Evolutionary conservation across 352 stramenopile genomes (phyloP).

Genomic region (Peronospora farinosa): DNA sequence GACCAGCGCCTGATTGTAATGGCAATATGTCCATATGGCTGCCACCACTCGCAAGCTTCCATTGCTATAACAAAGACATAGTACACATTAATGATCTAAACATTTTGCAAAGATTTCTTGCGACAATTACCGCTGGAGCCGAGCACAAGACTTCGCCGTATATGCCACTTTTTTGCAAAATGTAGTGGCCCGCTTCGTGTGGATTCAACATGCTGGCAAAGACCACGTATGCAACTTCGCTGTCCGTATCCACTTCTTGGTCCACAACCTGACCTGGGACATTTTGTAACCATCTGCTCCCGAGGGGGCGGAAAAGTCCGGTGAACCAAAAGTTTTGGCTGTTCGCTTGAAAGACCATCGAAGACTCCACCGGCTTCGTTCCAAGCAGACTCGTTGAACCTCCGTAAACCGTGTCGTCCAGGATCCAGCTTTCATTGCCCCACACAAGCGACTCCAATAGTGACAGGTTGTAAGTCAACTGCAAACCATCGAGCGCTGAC

Average conservation of each 20-base stretch:
- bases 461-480: constrained; percentile 67
- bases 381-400: constrained; percentile 29
- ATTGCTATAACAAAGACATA: constrained; percentile 42
- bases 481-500: constrained; percentile 22
- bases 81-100: neutral
- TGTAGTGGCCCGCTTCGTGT: constrained; percentile 54
- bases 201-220: constrained; percentile 51
- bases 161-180: constrained; percentile 53
- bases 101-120: neutral
- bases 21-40: constrained; percentile 58
- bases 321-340: constrained; percentile 40
- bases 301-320: constrained; percentile 60
- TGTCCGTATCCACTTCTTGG: constrained; percentile 41
- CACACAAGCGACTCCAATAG: constrained; percentile 61
- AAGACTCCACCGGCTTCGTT: constrained; percentile 35
- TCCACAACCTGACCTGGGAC: constrained; percentile 58
- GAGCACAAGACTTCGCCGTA: constrained; percentile 73
- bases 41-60: constrained; percentile 53
- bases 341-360: constrained; percentile 44
- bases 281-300: constrained; percentile 40
- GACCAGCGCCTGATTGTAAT: constrained; percentile 44
- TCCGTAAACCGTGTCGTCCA: constrained; percentile 37
- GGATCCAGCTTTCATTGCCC: constrained; percentile 57
- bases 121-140: constrained; percentile 43
- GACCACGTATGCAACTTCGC: constrained; percentile 47